Conservation (phyloP, 257 asterid species). For the Marsdenia floribunda region DNA sequence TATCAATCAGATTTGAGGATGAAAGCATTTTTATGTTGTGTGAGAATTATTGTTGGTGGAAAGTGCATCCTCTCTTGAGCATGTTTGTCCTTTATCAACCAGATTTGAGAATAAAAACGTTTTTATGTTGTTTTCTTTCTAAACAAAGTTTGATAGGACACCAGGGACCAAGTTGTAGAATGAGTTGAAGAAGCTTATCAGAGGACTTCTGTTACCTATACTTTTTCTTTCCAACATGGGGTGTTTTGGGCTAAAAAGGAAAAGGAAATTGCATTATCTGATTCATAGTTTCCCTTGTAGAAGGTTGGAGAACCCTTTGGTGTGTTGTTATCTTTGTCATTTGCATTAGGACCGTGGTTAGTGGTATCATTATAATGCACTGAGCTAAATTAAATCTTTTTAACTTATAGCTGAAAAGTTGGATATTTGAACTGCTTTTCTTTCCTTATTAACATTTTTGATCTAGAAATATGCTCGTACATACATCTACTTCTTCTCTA, state of each 20-base stretch:
- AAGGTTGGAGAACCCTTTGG: background rate
- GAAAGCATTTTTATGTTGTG: constrained; percentile 11
- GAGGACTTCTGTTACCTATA: background rate
- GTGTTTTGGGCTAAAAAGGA: background rate
- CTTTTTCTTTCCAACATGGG: background rate
- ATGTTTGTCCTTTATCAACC: background rate
- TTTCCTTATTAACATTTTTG: background rate
- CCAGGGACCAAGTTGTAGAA: too few species aligned
- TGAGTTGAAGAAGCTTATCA: too few species aligned
- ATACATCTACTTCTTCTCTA: background rate
- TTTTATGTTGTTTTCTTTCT: background rate
- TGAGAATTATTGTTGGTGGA: constrained; percentile 7
- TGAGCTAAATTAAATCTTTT: background rate
- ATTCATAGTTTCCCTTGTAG: background rate
- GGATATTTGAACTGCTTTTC: background rate
- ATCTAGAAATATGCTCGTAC: background rate
- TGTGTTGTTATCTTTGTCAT: background rate
- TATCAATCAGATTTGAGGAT: background rate
- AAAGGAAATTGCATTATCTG: background rate
- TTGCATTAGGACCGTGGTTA: background rate
- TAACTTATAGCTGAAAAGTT: background rate
- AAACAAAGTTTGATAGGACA: background rate
- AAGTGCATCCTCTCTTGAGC: background rate
- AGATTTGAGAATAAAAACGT: background rate
- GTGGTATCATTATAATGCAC: background rate